Conservation (phyloP, 805 yeast species). For the Barnettozyma salicaria region DNA sequence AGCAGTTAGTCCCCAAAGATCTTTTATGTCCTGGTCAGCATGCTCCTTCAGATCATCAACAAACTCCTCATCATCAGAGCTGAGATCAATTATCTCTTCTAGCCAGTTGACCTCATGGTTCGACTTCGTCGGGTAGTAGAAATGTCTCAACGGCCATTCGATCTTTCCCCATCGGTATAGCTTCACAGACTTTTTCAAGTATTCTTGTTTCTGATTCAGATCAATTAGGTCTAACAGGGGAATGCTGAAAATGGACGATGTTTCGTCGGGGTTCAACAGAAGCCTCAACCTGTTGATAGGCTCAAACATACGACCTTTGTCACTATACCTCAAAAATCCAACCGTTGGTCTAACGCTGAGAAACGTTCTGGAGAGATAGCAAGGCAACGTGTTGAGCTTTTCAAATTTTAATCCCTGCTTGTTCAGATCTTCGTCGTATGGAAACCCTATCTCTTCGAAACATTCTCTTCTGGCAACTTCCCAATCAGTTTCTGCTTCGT, state of each 20-base stretch:
- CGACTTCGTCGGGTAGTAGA: slow-evolving; percentile 51
- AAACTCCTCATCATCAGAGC: slow-evolving; percentile 44
- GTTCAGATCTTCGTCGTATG: slow-evolving; percentile 38
- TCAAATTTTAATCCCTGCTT: slow-evolving; percentile 53
- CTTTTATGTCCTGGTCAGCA: slow-evolving; percentile 45
- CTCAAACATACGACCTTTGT: slow-evolving; percentile 17
- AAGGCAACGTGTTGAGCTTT: slow-evolving; percentile 59
- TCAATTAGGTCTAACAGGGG: slow-evolving; percentile 56
- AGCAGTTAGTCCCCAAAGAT: slow-evolving; percentile 82
- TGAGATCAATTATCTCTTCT: slow-evolving; percentile 50
- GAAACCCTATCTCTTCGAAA: slow-evolving; percentile 79
- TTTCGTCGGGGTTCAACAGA: slow-evolving; percentile 69
- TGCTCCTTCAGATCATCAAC: slow-evolving; percentile 19
- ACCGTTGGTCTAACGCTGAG: slow-evolving; percentile 79
- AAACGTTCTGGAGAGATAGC: slow-evolving; percentile 76
- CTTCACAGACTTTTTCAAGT: slow-evolving; percentile 26
- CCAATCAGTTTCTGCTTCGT: slow-evolving; percentile 57
- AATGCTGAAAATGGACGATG: slow-evolving; percentile 62
- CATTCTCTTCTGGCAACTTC: slow-evolving; percentile 78
- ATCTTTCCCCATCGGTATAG: slow-evolving; percentile 64
- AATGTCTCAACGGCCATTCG: slow-evolving; percentile 59
- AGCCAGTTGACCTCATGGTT: slow-evolving; percentile 58
- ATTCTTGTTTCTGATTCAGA: slow-evolving; percentile 27
- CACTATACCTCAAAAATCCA: slow-evolving; percentile 45
- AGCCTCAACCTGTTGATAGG: slow-evolving; percentile 33